Evolutionary conservation across 768 basidiomycete genomes (phyloP), one percentile per base, ranked within the genome.

Genomic region (Tremella yokohamensis): DNA sequence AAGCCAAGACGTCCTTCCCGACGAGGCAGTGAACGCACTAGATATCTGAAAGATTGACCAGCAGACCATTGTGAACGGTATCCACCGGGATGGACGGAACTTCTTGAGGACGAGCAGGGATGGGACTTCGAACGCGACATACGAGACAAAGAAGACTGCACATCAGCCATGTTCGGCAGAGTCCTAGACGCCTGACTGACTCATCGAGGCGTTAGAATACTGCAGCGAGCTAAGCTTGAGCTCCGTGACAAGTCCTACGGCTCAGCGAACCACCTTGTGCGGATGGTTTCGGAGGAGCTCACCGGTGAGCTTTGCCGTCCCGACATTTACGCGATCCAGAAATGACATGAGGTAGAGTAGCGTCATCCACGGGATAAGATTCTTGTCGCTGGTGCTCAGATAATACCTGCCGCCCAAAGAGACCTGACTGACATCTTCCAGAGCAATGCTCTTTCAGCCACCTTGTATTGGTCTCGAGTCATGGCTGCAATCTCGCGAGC

Each of bases 321-420:
- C 74, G 57, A 74, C 66, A 49, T 73, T 73, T 39, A 72, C 68
- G 11, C 74, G 70, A 49, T 76, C 74, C 24, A 76, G 58, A 65
- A 76, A 76, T 12, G 64, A 66, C 65, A 76, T 65, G 11, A 73
- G 72, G 58, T 74, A 73, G 24, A 75, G 62, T 2, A 74, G 61
- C 70, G 72, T 74, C 67, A 76, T 72, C 74, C 74, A 76, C 13
- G 74, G 74, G 1, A 76, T 70, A 34, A 76, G 54, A 40, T 65
- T 65, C 45, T 45, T 52, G 47, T 76, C 74, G 26, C 42, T 45
- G 42, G 8, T 45, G 22, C 4, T 22, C 22, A 45, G 42, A 4
- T 15, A 45, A 18, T 22, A 6, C 15, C n/a, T 45, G n/a, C 15
- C 42, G 22, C 4, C 6, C 42, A 6, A n/a, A 16, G 22, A 45